Base-by-base conservation (phyloP, 352 stramenopile species). In the Aphanomyces cochlioides region DNA sequence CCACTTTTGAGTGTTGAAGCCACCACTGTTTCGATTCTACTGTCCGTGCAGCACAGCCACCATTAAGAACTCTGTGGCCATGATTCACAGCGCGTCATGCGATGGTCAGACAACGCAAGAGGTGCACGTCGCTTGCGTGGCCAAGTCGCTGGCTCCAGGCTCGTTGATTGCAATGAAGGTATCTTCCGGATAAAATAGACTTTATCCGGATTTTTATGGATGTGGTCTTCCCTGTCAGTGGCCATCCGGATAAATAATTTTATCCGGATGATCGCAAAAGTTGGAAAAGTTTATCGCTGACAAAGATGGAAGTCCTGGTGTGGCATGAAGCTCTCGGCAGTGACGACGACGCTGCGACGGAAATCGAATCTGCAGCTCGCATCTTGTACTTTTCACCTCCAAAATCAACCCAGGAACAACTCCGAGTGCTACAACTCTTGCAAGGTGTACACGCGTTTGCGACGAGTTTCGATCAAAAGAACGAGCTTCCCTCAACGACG, bases 291-390 rank as follows among this genome's bases (percentile, higher is more conserved):
- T 50, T n/a, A n/a, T n/a, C 2, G 43, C 43, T 2, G 2, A n/a
- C n/a, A 1, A 58, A 34, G 56, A 66, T 66, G 57, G 57, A 66
- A 50, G 37, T 66, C n/a, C n/a, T 66, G 8, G 13, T 66, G 34
- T 66, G 57, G 57, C 57, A 66, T 34, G 57, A 66, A n/a, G 57
- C n/a, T 50, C 57, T 66, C 15, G 57, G 57, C 3, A 66, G 57
- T 50, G 57, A 66, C 57, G 57, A 66, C 15, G 57, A 66, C 37
- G 57, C 57, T 21, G 57, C 57, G 38, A 53, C 57, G 37, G 57
- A 66, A 19, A 41, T 54, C n/a, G 57, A 66, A 34, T 66, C 57
- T 12, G 36, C 37, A 15, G 57, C 57, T 8, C 57, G 57, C 40
- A 50, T 66, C 12, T 66, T 66, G 57, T 66, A 50, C 57, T 66